Conservation (phyloP, 225 moss, liverwort and hornwort species). For the Bryoerythrophyllum caledonicum region DNA sequence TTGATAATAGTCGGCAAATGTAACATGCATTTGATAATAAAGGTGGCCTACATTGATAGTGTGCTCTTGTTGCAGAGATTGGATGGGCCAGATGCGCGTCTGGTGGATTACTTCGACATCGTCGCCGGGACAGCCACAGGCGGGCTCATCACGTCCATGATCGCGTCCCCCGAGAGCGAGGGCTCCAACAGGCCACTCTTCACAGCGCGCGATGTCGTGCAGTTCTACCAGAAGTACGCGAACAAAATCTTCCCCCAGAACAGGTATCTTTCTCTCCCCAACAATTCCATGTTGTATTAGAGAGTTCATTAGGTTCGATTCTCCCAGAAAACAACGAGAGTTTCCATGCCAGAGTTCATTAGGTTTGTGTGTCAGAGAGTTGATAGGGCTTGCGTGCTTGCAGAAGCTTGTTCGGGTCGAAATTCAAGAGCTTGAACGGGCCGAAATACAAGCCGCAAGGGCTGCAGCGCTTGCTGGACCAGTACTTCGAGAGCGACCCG, state of each 20-base stretch:
- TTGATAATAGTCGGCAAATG: neutral
- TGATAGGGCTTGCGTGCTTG: slow-evolving; percentile 5
- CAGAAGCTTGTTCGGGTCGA: slow-evolving; percentile 40
- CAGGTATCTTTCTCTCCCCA: slow-evolving; percentile 20
- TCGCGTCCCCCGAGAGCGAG: slow-evolving; percentile 44
- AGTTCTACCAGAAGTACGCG: slow-evolving; percentile 58
- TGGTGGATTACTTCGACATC: slow-evolving; percentile 59
- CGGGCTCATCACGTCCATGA: slow-evolving; percentile 61
- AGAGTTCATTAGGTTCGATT: slow-evolving; percentile 9
- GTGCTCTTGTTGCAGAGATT: slow-evolving; percentile 32
- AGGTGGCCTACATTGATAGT: neutral
- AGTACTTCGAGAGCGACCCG: slow-evolving; percentile 53
- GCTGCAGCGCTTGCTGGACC: slow-evolving; percentile 46
- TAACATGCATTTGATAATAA: neutral
- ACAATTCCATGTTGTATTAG: neutral
- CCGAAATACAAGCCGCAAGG: slow-evolving; percentile 60
- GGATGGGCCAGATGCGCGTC: slow-evolving; percentile 49
- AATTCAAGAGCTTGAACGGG: slow-evolving; percentile 34
- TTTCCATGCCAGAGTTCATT: neutral
- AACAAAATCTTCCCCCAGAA: slow-evolving; percentile 51
- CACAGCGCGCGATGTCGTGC: slow-evolving; percentile 56
- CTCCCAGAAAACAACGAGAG: too few relatives aligned
- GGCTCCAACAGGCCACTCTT: slow-evolving; percentile 56
- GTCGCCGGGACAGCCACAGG: slow-evolving; percentile 57
- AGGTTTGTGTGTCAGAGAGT: neutral